A percentile compares a stretch with the other conserved stretches of the same genome.
Evolutionary conservation across 2,329 filamentous ascomycete species (phyloP).

Genomic region (Xylariaceae sp.): DNA sequence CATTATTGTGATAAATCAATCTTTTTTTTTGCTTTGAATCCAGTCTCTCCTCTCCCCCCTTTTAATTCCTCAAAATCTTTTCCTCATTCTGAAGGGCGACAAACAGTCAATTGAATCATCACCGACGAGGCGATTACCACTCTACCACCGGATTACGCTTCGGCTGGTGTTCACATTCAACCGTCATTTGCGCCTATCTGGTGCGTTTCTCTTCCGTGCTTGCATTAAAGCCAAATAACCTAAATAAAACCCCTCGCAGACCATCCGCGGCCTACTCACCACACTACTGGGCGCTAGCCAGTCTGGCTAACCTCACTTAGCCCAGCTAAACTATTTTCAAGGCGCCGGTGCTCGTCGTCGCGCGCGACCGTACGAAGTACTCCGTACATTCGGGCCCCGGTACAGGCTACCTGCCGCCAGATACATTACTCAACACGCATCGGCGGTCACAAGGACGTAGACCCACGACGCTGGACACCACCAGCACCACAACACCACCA

Average conservation of each 20-base stretch:
- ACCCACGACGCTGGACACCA: background rate
- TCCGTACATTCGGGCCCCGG: background rate
- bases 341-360: conserved; percentile 12
- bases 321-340: conserved; percentile 29
- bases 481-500: background rate
- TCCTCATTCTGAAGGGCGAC: conserved; percentile 8
- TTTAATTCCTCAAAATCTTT: conserved; percentile 12
- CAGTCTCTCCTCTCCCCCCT: conserved; percentile 16
- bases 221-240: conserved; percentile 31
- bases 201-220: conserved; percentile 23
- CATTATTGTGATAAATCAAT: conserved; percentile 16
- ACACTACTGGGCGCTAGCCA: conserved; percentile 26
- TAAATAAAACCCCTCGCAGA: conserved; percentile 21
- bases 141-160: conserved; percentile 6
- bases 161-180: conserved; percentile 3
- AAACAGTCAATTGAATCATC: conserved; percentile 17
- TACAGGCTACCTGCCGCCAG: background rate
- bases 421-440: conserved; percentile 3
- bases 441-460: conserved; percentile 3
- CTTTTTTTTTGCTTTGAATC: conserved; percentile 12
- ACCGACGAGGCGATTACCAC: conserved; percentile 1
- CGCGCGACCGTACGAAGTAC: conserved; percentile 5
- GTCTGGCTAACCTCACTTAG: conserved; percentile 29
- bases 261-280: conserved; percentile 21
- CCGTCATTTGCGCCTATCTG: conserved; percentile 26